Conservation (phyloP, 2,329 filamentous ascomycete genomes). For the Clonostachys rosea region DNA sequence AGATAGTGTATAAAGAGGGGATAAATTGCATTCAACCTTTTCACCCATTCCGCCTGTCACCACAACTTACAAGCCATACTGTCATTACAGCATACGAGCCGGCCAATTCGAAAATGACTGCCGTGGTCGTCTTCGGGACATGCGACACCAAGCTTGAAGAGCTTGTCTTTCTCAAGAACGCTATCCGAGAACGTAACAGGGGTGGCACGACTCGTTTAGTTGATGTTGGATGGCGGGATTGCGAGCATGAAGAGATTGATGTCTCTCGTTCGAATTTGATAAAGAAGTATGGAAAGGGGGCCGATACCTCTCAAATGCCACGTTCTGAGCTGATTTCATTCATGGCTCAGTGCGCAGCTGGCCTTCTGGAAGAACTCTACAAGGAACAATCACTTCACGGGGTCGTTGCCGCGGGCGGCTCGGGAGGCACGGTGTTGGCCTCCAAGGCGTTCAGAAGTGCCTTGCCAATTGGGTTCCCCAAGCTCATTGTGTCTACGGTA, state of each 20-base stretch:
- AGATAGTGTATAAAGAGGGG: no score
- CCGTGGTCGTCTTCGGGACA: conserved; percentile 53
- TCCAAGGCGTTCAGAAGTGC: conserved; percentile 55
- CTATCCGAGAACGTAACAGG: conserved; percentile 21
- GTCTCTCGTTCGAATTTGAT: no score
- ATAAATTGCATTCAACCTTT: no score
- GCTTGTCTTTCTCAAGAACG: conserved; percentile 45
- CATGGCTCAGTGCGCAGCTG: background rate
- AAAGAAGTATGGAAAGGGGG: no score
- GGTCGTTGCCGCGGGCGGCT: conserved; percentile 57
- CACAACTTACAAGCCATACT: no score
- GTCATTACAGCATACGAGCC: no score
- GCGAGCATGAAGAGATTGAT: background rate
- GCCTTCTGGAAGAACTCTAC: conserved; percentile 22
- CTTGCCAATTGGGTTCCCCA: conserved; percentile 62
- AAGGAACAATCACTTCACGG: conserved; percentile 39
- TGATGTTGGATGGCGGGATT: background rate
- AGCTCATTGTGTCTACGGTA: conserved; percentile 66
- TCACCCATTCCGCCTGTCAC: no score
- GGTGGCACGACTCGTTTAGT: conserved; percentile 17
- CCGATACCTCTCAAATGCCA: background rate
- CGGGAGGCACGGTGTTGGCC: conserved; percentile 56
- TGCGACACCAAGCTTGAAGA: conserved; percentile 62
- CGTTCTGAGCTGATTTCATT: background rate
- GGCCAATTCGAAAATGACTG: no score